Percentiles rank a stretch among this genome's conserved stretches.
phyloP scores from a whole-genome alignment of 2,329 filamentous ascomycete genomes.

The Epichloe gansuensis region DNA sequence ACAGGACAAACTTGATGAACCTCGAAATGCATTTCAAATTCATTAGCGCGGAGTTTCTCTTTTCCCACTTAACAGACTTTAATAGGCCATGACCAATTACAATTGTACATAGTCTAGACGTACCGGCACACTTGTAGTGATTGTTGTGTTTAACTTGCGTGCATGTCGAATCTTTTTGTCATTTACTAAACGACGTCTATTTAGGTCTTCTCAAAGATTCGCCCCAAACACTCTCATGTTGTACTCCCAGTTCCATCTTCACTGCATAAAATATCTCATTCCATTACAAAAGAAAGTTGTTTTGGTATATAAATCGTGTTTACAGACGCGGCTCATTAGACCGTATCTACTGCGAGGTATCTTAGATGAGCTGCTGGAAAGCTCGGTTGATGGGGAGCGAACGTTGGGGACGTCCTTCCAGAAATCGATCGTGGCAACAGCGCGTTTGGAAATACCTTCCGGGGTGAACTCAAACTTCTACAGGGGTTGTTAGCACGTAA shows the following conservation, averaged over 20 bases:
- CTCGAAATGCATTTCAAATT: not conserved
- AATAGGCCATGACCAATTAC: not conserved
- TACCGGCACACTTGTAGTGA: not conserved
- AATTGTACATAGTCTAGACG: not conserved
- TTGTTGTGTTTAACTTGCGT: not conserved
- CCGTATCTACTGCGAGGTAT: not conserved
- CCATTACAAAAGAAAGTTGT: conserved; percentile 5
- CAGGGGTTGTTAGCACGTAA: conserved; percentile 24
- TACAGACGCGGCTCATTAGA: not conserved
- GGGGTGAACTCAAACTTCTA: conserved; percentile 99
- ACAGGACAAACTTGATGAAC: not conserved
- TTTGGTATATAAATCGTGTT: conserved; percentile 1
- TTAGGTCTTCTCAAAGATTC: conserved; percentile 10
- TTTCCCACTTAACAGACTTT: not conserved
- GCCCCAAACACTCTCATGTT: conserved; percentile 11
- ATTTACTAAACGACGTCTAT: conserved; percentile 5
- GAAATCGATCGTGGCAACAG: conserved; percentile 84
- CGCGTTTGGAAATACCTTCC: conserved; percentile 92
- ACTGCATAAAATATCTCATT: conserved; percentile 14
- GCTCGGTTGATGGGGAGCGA: conserved; percentile 91
- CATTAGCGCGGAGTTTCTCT: conserved; percentile 3
- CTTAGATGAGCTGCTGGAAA: conserved; percentile 92
- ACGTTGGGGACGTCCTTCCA: conserved; percentile 89
- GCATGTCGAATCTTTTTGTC: not conserved
- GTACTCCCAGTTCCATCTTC: conserved; percentile 16